These are phyloP conservation scores for Colletotrichum cordylinicola DNA, from an alignment of 2,329 filamentous ascomycete species.

Conservation along the genomic window DNA sequence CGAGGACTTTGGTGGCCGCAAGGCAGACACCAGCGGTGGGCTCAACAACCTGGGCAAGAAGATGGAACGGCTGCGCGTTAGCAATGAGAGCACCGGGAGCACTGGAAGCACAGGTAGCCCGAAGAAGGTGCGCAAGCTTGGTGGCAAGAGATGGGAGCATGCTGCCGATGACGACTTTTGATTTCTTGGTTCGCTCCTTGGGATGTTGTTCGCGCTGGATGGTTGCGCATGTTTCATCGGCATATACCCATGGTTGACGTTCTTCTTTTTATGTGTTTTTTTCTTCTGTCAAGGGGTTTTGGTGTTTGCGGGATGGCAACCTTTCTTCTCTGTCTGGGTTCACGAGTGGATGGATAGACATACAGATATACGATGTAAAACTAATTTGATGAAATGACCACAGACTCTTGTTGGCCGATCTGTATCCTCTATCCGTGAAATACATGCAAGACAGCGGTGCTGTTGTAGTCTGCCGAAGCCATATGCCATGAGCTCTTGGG, in stretches of 20 bases:
- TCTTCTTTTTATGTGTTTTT: background rate
- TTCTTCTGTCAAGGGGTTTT: background rate
- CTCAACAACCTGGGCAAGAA: conserved; percentile 45
- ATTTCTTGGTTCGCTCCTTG: background rate
- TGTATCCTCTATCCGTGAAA: background rate
- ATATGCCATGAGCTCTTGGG: background rate
- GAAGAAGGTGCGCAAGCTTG: conserved; percentile 59
- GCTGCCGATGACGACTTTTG: conserved; percentile 41
- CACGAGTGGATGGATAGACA: background rate
- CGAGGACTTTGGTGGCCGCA: conserved; percentile 45
- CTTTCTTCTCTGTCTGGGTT: background rate
- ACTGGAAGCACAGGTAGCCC: conserved; percentile 46
- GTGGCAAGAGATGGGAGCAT: conserved; percentile 52
- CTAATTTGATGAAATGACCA: background rate
- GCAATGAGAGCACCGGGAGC: conserved; percentile 36
- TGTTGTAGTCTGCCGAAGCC: background rate
- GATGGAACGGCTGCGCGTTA: conserved; percentile 58
- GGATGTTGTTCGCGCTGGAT: background rate
- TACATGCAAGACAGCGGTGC: background rate
- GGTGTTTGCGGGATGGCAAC: background rate
- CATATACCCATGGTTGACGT: conserved; percentile 13
- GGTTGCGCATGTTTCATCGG: conserved; percentile 2
- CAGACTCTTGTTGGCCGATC: background rate
- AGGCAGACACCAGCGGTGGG: conserved; percentile 31
- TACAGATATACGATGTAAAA: background rate